Conservation (phyloP, 306 rosid species). For the Sphenostylis stenocarpa region DNA sequence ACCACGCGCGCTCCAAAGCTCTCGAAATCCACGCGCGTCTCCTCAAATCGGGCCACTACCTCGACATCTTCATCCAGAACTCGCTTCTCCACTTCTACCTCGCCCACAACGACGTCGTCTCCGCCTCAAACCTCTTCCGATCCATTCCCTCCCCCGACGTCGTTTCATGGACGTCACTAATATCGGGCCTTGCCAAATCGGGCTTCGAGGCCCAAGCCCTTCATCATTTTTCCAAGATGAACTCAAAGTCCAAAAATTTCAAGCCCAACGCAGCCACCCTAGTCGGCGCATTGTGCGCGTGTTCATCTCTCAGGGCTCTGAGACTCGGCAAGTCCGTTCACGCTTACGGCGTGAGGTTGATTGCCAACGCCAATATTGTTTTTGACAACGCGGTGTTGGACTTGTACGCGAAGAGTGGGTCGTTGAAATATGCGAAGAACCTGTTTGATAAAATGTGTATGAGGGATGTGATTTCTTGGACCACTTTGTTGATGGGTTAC, state of each 20-base stretch:
- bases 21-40: constrained; percentile 69
- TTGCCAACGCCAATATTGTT: constrained; percentile 35
- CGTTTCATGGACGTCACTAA: constrained; percentile 73
- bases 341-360: constrained; percentile 49
- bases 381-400: constrained; percentile 59
- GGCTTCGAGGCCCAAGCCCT: constrained; percentile 69
- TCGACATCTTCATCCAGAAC: constrained; percentile 67
- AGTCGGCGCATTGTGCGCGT: constrained; percentile 62
- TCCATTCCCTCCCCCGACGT: constrained; percentile 56
- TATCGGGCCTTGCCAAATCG: constrained; percentile 69
- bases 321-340: constrained; percentile 61
- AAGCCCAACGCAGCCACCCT: constrained; percentile 67
- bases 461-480: constrained; percentile 79
- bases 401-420: constrained; percentile 60
- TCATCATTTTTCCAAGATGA: constrained; percentile 46
- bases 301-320: constrained; percentile 57
- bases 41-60: constrained; percentile 57
- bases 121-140: constrained; percentile 54
- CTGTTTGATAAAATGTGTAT: constrained; percentile 56
- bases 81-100: constrained; percentile 66
- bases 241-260: constrained; percentile 47
- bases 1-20: constrained; percentile 51
- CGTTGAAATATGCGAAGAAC: constrained; percentile 45
- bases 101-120: constrained; percentile 38
- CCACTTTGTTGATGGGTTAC: constrained; percentile 70